Conservation (phyloP, 176 grass and related monocot species). For the Hsuehochloa calcarea region DNA sequence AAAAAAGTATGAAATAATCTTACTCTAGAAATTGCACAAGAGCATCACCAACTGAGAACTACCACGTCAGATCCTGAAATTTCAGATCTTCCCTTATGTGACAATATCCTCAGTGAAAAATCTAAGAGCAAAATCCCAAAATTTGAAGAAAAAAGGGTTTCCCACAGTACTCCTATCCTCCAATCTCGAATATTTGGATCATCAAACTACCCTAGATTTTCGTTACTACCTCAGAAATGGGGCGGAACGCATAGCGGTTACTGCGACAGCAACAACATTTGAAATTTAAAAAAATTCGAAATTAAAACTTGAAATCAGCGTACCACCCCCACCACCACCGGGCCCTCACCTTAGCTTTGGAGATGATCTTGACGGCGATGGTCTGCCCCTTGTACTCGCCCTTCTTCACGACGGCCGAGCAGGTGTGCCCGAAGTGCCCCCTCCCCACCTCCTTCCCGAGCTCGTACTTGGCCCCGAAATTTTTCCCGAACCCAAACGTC, state of each 20-base stretch:
- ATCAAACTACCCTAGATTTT: neutral
- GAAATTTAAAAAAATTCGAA: conserved; percentile 11
- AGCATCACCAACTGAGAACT: neutral
- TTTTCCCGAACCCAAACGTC: conserved; percentile 80
- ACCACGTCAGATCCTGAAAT: neutral
- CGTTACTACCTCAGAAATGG: conserved; percentile 25
- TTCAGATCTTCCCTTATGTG: neutral
- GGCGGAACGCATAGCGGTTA: neutral
- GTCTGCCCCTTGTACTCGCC: conserved; percentile 83
- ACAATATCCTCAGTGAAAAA: neutral
- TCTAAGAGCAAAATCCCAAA: conserved; percentile 2
- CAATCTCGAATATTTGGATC: neutral
- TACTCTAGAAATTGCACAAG: neutral
- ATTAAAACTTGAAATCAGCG: conserved; percentile 14
- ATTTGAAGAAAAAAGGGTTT: neutral
- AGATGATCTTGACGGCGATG: conserved; percentile 93
- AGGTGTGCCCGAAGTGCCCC: conserved; percentile 96
- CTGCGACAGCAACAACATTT: neutral
- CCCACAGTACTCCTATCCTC: neutral
- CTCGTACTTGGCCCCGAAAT: conserved; percentile 93
- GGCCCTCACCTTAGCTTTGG: conserved; percentile 86
- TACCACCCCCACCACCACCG: neutral
- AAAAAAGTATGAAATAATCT: neutral
- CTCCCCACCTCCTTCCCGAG: conserved; percentile 97
- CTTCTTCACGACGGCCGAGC: conserved; percentile 77